Percentiles rank a stretch among this genome's conserved stretches.
These are phyloP conservation scores for Claviceps humidiphila DNA, from an alignment of 2,329 filamentous ascomycete species.

Conservation along the genomic window DNA sequence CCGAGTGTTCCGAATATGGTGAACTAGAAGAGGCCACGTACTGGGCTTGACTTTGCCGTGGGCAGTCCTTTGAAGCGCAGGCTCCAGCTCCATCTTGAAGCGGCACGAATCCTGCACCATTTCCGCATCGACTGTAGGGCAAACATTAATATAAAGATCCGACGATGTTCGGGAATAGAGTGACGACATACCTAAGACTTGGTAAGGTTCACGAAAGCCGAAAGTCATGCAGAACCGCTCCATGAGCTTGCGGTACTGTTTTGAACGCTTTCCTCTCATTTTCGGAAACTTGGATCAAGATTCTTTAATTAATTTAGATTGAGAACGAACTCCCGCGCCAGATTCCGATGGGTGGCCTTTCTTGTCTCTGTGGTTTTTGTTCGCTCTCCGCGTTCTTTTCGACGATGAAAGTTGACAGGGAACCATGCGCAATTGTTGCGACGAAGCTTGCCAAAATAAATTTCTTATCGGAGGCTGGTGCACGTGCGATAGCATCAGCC, in stretches of 20 bases:
- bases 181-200: conserved; percentile 52
- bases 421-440: background rate
- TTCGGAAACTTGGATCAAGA: background rate
- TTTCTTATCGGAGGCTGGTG: conserved; percentile 22
- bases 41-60: conserved; percentile 76
- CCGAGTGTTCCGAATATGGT: background rate
- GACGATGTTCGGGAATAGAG: background rate
- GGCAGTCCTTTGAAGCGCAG: conserved; percentile 65
- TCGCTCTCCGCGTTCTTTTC: background rate
- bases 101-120: conserved; percentile 69
- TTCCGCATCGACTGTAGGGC: conserved; percentile 57
- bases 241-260: conserved; percentile 69
- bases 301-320: no score
- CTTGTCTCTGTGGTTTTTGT: background rate
- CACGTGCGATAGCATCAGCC: conserved; percentile 22
- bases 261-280: conserved; percentile 39
- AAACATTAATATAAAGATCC: conserved; percentile 3
- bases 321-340: background rate
- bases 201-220: conserved; percentile 87
- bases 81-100: conserved; percentile 81
- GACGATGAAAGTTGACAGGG: background rate
- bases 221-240: conserved; percentile 79
- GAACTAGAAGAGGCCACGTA: conserved; percentile 25
- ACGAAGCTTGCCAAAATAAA: conserved; percentile 19
- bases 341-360: no score